phyloP scores from a whole-genome alignment of 495 filamentous ascomycete species.

The Bacidia rubella region DNA sequence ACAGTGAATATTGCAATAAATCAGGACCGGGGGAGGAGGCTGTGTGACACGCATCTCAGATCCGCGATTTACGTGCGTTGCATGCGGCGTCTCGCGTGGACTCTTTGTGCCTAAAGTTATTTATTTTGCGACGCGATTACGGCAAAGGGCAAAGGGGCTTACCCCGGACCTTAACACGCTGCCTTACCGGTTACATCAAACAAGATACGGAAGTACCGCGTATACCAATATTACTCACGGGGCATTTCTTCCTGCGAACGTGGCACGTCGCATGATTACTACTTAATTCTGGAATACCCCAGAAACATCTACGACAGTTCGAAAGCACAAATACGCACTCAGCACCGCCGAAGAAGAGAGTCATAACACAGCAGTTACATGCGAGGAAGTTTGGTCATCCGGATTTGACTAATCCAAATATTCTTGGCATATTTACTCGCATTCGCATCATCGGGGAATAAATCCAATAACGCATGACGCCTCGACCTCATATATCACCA shows the following conservation, averaged over 20 bases:
- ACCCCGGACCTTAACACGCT: background rate
- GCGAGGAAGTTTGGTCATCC: background rate
- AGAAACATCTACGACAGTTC: background rate
- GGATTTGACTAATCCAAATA: background rate
- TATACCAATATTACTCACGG: background rate
- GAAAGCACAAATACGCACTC: too few species aligned
- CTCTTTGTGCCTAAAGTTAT: too few species aligned
- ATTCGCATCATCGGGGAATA: background rate
- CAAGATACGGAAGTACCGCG: too few species aligned
- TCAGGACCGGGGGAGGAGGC: background rate
- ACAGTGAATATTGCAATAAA: background rate
- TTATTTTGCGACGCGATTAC: background rate
- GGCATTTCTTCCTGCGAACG: background rate
- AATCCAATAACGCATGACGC: background rate
- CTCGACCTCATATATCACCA: background rate
- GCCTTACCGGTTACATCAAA: too few species aligned
- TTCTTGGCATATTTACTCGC: background rate
- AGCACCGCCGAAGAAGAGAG: too few species aligned
- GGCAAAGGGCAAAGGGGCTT: background rate
- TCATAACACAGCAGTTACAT: too few species aligned
- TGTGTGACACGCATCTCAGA: too few species aligned
- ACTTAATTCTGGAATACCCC: background rate
- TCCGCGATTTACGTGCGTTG: too few species aligned
- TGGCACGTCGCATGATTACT: background rate
- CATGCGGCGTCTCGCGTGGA: too few species aligned